Percentiles rank a stretch among this genome's conserved stretches.
phyloP scores from a whole-genome alignment of 805 yeast species.

The Kazachstania africana region DNA sequence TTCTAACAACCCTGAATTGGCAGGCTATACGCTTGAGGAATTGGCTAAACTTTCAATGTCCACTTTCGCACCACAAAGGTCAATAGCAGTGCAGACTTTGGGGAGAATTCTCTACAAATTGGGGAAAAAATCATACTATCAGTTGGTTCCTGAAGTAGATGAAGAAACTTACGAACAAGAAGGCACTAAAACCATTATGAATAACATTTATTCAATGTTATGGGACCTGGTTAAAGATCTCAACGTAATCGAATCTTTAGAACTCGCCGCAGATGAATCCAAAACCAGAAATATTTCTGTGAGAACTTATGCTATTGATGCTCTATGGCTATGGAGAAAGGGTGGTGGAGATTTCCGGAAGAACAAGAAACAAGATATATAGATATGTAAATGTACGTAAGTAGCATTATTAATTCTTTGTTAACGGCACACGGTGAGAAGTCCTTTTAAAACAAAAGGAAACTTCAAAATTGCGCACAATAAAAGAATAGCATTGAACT shows the following conservation, averaged over 20 bases:
- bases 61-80: slow-evolving; percentile 71
- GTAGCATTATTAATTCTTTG: too few species aligned
- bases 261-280: slow-evolving; percentile 56
- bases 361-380: slow-evolving; percentile 3
- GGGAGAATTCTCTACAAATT: slow-evolving; percentile 81
- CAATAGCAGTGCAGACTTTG: slow-evolving; percentile 72
- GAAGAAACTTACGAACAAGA: slow-evolving; percentile 28
- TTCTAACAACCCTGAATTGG: slow-evolving; percentile 73
- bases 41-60: slow-evolving; percentile 71
- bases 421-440: not conserved
- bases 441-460: slow-evolving; percentile 2
- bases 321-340: slow-evolving; percentile 76
- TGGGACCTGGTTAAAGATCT: slow-evolving; percentile 63
- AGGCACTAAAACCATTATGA: slow-evolving; percentile 25
- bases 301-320: slow-evolving; percentile 74
- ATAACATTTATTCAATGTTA: slow-evolving; percentile 33
- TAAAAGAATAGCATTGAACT: not conserved
- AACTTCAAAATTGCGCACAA: not conserved
- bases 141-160: slow-evolving; percentile 36
- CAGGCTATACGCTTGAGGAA: slow-evolving; percentile 86
- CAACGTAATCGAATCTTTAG: slow-evolving; percentile 51
- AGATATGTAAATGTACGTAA: not conserved
- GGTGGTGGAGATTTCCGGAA: slow-evolving; percentile 31
- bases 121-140: slow-evolving; percentile 48
- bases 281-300: slow-evolving; percentile 59